Conservation (phyloP, 208 protist genomes). For the Trypanosoma boissoni region DNA sequence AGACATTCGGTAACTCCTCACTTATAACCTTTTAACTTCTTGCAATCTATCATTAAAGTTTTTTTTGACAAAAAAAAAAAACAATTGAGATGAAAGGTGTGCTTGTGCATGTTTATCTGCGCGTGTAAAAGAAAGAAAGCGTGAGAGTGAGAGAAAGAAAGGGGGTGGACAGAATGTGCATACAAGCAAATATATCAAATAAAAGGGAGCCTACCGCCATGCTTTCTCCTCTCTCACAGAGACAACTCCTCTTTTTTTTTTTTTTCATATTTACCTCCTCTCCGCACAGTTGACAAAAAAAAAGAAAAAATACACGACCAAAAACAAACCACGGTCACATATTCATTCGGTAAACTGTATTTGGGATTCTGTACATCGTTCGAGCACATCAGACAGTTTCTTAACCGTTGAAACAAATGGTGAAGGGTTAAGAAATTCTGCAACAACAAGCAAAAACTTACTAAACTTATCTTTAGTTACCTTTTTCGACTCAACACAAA, state of each 20-base stretch:
- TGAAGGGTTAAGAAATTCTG: conserved; percentile 56
- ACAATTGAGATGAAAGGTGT: conserved; percentile 8
- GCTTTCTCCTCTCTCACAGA: too few species aligned
- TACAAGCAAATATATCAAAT: background rate
- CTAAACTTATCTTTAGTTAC: conserved; percentile 54
- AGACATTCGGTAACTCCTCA: conserved; percentile 35
- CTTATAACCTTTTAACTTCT: too few species aligned
- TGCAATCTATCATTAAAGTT: too few species aligned
- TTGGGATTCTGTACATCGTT: conserved; percentile 18
- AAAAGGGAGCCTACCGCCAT: background rate
- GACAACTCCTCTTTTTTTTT: background rate
- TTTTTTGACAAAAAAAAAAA: conserved; percentile 23
- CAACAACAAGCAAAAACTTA: conserved; percentile 46
- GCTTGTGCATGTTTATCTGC: too few species aligned
- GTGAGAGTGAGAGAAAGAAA: conserved; percentile 9
- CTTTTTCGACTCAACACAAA: conserved; percentile 25
- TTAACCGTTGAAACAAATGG: conserved; percentile 53
- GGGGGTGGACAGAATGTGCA: background rate
- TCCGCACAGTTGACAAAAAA: conserved; percentile 15
- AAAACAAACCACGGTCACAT: conserved; percentile 2
- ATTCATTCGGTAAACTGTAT: background rate
- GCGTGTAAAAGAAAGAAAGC: background rate
- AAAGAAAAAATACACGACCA: conserved; percentile 19
- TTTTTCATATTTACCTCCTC: background rate
- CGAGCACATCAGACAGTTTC: conserved; percentile 53